Conservation (phyloP, 176 grass and related monocot species). For the Triticum monococcum region DNA sequence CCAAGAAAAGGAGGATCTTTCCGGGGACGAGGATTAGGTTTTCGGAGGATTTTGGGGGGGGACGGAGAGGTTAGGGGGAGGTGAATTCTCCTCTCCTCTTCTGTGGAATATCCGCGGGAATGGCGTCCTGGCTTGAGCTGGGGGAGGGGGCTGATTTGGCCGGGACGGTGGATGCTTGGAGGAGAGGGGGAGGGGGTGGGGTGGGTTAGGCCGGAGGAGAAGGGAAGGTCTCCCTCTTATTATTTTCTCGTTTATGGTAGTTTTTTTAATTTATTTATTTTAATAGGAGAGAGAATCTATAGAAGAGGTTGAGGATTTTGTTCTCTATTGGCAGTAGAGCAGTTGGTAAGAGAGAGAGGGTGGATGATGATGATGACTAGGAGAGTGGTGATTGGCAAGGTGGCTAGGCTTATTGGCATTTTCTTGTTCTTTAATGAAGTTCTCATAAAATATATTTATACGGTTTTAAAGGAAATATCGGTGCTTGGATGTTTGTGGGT, state of each 20-base stretch:
- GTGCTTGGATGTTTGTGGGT: not conserved
- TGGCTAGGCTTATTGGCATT: slow-evolving; percentile 38
- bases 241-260: not conserved
- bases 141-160: slow-evolving; percentile 29
- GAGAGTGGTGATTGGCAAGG: slow-evolving; percentile 35
- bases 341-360: slow-evolving; percentile 10
- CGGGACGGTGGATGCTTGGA: not conserved
- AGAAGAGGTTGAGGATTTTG: slow-evolving; percentile 39
- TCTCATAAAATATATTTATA: not conserved
- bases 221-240: not conserved
- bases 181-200: not conserved
- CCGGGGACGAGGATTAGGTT: slow-evolving; percentile 28
- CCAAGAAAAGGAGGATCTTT: slow-evolving; percentile 49
- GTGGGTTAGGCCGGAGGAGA: slow-evolving; percentile 22
- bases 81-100: slow-evolving; percentile 26
- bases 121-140: slow-evolving; percentile 11
- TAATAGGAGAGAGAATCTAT: slow-evolving; percentile 34
- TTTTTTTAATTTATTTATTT: not conserved
- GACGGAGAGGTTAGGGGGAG: slow-evolving; percentile 3
- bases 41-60: slow-evolving; percentile 27
- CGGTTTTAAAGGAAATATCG: not conserved
- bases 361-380: slow-evolving; percentile 30
- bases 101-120: slow-evolving; percentile 34
- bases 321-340: slow-evolving; percentile 24
- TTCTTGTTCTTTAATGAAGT: not conserved